Evolutionary conservation across 1,284 basidiomycete genomes (phyloP).

Genomic region (Moesziomyces sp.): DNA sequence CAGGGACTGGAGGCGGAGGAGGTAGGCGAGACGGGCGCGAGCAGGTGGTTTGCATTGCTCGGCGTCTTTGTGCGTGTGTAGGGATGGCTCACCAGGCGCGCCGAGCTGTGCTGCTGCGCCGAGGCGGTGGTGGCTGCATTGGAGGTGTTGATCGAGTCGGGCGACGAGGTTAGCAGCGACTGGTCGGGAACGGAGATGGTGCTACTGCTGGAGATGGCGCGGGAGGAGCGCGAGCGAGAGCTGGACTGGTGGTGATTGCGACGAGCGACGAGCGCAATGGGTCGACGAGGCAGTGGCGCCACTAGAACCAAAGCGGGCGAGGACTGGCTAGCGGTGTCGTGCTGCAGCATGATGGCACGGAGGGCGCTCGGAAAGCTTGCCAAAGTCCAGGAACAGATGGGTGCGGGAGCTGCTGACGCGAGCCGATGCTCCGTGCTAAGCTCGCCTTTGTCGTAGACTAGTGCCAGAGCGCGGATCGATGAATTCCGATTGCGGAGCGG

Average conservation of each 20-base stretch:
- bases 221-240: constrained; percentile 10
- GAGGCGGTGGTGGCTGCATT: neutral
- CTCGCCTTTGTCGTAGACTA: neutral
- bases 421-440: no score
- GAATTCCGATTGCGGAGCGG: no score
- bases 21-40: constrained; percentile 4
- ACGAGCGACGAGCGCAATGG: constrained; percentile 45
- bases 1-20: constrained; percentile 2
- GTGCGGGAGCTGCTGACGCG: no score
- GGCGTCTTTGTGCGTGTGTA: constrained; percentile 36
- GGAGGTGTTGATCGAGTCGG: constrained; percentile 8
- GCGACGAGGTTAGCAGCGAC: neutral
- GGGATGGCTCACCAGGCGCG: constrained; percentile 19
- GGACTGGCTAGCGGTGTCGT: no score
- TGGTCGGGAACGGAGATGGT: neutral
- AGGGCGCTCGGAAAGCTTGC: no score
- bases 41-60: constrained; percentile 8
- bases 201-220: constrained; percentile 9
- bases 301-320: constrained; percentile 33
- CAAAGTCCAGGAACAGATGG: no score
- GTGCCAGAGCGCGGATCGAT: neutral
- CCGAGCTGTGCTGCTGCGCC: constrained; percentile 1
- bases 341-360: no score
- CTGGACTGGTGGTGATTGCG: constrained; percentile 16
- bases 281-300: constrained; percentile 44